phyloP scores from a whole-genome alignment of 2,329 filamentous ascomycete species.

The Thelonectria blattea region DNA sequence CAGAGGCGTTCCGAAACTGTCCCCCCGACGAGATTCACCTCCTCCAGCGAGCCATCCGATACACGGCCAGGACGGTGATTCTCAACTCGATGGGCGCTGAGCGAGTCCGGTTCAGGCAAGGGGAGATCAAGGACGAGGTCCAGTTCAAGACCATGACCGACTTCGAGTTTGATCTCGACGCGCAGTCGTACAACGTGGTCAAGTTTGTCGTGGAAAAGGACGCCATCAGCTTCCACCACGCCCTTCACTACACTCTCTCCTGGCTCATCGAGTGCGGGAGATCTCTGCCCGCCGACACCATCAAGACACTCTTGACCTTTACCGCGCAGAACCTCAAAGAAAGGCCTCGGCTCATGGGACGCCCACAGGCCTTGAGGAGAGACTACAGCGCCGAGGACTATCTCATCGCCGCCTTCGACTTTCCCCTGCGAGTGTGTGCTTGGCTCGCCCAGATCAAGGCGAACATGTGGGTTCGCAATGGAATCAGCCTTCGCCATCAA shows the following conservation, averaged over 20 bases:
- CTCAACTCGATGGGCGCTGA: slow-evolving; percentile 90
- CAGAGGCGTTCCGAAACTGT: slow-evolving; percentile 80
- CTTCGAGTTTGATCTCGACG: slow-evolving; percentile 77
- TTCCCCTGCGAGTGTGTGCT: slow-evolving; percentile 88
- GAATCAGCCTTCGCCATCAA: slow-evolving; percentile 93
- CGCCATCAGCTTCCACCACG: slow-evolving; percentile 96
- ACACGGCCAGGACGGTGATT: slow-evolving; percentile 82
- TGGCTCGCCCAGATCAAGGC: slow-evolving; percentile 99
- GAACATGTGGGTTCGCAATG: slow-evolving; percentile 98
- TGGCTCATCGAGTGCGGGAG: slow-evolving; percentile 94
- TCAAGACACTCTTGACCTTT: slow-evolving; percentile 74
- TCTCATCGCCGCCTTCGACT: slow-evolving; percentile 88
- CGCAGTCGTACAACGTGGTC: slow-evolving; percentile 70
- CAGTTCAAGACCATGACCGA: slow-evolving; percentile 79
- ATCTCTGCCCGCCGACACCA: slow-evolving; percentile 69
- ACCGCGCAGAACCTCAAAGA: slow-evolving; percentile 72
- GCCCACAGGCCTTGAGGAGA: slow-evolving; percentile 60
- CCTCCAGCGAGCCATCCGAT: slow-evolving; percentile 74
- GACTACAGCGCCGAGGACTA: slow-evolving; percentile 75
- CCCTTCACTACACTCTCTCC: slow-evolving; percentile 92
- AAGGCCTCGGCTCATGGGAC: slow-evolving; percentile 67
- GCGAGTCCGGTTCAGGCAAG: slow-evolving; percentile 79
- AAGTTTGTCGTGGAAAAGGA: slow-evolving; percentile 89
- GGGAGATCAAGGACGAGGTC: slow-evolving; percentile 86
- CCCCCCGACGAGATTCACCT: slow-evolving; percentile 68